Evolutionary conservation across 2,329 filamentous ascomycete species (phyloP), one percentile per base, ranked within the genome.

Genomic region (Metarhizium anisopliae): DNA sequence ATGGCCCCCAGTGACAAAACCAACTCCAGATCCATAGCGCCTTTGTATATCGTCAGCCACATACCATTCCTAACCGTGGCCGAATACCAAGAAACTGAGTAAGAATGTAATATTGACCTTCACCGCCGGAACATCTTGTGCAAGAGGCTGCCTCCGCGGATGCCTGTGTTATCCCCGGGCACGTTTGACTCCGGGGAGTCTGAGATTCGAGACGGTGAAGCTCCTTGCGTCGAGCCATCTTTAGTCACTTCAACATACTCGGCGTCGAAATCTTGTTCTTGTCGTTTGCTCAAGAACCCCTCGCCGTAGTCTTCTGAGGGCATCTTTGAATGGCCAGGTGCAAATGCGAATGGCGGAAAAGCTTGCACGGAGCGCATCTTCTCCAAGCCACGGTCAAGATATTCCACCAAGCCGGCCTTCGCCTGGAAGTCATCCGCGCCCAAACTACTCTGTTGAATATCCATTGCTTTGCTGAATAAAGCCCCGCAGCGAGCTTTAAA

Each of bases 391-490:
- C 73, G 70, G 55, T 77, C 73, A 36, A 81, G 72, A 58, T 77
- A 74, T 54, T 72, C 70, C n/a, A 79, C 71, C 64, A 78, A 72
- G 45, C 75, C 72, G 7, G 74, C 74, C 60, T 76, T 77, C 16
- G 72, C 65, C 35, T 74, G 72, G 59, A 74, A 74, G 47, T 74
- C 72, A 43, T 73, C 70, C 32, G 67, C 66, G 10, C 58, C 53
- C 29, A 60, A 53, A 51, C 63, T 63, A 30, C 51, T 47, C 14
- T 38, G 47, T 16, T 67, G 64, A 8, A 74, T 65, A 2, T 73
- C 71, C 56, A 71, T 68, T 0, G 70, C 73, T 58, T 78, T 79
- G 47, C 64, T 68, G 62, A 75, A 76, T 5, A 82, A 66, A 11
- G 72, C 69, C 7, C 77, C 74, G 58, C 77, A 74, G 14, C 70